phyloP scores from a whole-genome alignment of 345 rosid genomes.

The Lenwebbia sp. region DNA sequence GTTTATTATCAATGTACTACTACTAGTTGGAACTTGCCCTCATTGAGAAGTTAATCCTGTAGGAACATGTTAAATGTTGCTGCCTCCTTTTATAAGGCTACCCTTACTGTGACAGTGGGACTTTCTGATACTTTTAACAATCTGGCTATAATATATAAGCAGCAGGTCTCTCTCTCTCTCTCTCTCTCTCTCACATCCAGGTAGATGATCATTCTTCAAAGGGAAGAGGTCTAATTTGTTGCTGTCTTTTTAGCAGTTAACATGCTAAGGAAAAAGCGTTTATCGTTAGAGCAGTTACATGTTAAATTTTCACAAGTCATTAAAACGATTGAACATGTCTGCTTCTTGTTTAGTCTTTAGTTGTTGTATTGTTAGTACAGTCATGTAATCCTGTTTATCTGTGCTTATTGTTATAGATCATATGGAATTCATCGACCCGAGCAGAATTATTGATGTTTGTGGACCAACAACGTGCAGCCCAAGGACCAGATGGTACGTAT shows the following conservation, averaged over 20 bases:
- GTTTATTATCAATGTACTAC: too few relatives aligned
- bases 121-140: too few relatives aligned
- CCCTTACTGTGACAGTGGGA: too few relatives aligned
- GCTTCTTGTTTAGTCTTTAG: neutral
- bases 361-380: neutral
- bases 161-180: too few relatives aligned
- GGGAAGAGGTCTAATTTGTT: too few relatives aligned
- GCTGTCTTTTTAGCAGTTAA: neutral
- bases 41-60: too few relatives aligned
- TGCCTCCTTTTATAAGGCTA: too few relatives aligned
- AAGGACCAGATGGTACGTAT: slow-evolving; percentile 92
- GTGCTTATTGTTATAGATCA: slow-evolving; percentile 44
- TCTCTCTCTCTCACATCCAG: too few relatives aligned
- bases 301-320: neutral
- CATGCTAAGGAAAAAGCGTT: neutral
- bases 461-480: slow-evolving; percentile 74
- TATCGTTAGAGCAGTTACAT: neutral
- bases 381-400: neutral
- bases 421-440: slow-evolving; percentile 95
- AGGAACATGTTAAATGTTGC: too few relatives aligned
- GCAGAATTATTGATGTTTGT: slow-evolving; percentile 86
- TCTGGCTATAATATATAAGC: too few relatives aligned
- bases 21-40: too few relatives aligned
- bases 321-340: neutral
- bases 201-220: too few relatives aligned